Evolutionary conservation across 805 yeast genomes (phyloP), one percentile per base, ranked within the genome.

Genomic region (Metschnikowia anglica): DNA sequence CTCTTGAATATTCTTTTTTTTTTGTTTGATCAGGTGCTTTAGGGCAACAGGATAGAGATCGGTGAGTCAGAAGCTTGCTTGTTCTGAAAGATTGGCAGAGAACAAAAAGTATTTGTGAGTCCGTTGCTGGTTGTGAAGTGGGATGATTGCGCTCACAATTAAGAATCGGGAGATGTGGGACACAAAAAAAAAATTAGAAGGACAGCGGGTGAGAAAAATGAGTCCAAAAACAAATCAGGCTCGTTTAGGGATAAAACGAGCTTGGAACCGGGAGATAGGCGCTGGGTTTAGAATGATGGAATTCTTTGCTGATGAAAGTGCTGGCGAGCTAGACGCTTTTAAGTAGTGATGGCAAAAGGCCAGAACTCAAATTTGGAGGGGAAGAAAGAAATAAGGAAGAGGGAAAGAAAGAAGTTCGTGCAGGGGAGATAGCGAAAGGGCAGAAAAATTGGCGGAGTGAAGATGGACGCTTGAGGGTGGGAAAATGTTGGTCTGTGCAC

Each of bases 391-490:
- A 30, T 23, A 30, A 30, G 20, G 17, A 38, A 12, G 19, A 17
- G 23, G 9, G 25, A 27, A 38, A 25, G 17, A n/a, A 12, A 6
- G n/a, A 25, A 16, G 16, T 16, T 18, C 16, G 27, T 17, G 10
- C 31, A 19, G 18, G 32, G 13, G 24, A 34, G 34, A 34, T 20
- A 31, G 35, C 36, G 41, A 13, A 25, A 20, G 34, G 34, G 39
- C 43, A 34, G 34, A 34, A 34, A 40, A 40, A 40, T 13, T 27
- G 34, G 39, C 34, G 39, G 37, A 29, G 41, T 31, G 31, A 31
- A 38, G 40, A 37, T 21, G 34, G 40, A 12, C 12, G 34, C 27
- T 23, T 30, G 27, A 31, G 24, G 13, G 40, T 15, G 16, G 41
- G 30, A 17, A 13, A 24, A 4, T 13, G 4, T 24, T 24, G 35